A percentile compares a stretch with the other conserved stretches of the same genome.
Evolutionary conservation across 1,284 basidiomycete genomes (phyloP).

Genomic region (Earliella scabrosa): DNA sequence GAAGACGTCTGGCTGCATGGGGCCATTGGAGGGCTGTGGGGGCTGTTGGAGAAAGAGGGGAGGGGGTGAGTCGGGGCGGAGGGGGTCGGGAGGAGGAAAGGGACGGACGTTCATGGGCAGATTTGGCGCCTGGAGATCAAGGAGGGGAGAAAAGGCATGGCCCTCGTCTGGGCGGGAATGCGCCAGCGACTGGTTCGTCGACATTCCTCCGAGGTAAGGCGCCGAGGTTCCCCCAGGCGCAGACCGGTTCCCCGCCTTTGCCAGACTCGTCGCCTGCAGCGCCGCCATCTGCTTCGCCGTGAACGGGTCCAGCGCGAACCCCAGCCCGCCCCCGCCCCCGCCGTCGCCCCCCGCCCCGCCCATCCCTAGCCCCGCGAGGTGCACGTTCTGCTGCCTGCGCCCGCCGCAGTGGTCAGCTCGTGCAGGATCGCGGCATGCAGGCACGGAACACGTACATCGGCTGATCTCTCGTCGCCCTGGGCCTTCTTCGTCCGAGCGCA

Average conservation of each 20-base stretch:
- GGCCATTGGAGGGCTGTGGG: constrained; percentile 17
- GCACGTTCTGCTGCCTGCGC: constrained; percentile 25
- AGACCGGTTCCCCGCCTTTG: constrained; percentile 62
- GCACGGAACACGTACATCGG: background rate
- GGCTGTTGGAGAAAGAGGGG: constrained; percentile 20
- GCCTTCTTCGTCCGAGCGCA: background rate
- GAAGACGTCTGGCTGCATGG: constrained; percentile 26
- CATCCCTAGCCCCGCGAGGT: background rate
- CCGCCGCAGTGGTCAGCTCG: background rate
- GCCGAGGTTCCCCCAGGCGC: constrained; percentile 66
- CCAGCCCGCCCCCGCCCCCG: constrained; percentile 12
- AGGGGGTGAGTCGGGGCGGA: constrained; percentile 17
- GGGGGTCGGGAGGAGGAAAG: constrained; percentile 9
- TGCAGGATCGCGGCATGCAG: background rate
- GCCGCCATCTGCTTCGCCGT: constrained; percentile 80
- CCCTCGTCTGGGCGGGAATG: constrained; percentile 33
- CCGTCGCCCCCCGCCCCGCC: background rate
- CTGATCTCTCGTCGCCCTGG: background rate
- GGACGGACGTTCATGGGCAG: constrained; percentile 29
- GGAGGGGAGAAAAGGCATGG: constrained; percentile 34
- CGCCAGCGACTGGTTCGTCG: constrained; percentile 40
- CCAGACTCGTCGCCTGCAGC: constrained; percentile 64
- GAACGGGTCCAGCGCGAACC: constrained; percentile 35
- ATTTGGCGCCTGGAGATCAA: constrained; percentile 24
- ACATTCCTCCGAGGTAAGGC: constrained; percentile 66